Percentiles rank a stretch among this genome's conserved stretches.
Conservation (phyloP, 176 grass and related monocot genomes). For the Rhipidocladum racemiflorum region DNA sequence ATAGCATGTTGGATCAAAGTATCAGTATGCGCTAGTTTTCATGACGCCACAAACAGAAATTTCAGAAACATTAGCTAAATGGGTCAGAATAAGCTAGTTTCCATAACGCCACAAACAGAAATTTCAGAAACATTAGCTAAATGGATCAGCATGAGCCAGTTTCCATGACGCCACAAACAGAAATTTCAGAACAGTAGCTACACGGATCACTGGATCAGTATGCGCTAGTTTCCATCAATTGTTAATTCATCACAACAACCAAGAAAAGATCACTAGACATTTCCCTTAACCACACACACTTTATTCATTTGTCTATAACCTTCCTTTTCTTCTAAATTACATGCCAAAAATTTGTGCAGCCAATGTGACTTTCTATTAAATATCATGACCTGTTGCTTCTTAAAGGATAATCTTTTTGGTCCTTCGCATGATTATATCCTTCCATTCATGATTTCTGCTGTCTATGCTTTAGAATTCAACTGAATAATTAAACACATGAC, state of each 20-base stretch:
- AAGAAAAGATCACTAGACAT: neutral
- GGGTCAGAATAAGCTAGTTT: neutral
- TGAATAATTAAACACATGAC: neutral
- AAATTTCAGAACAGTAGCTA: neutral
- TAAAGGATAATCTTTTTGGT: neutral
- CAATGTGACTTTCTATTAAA: neutral
- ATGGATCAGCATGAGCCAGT: neutral
- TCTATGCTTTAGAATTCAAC: neutral
- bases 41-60: neutral
- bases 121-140: neutral
- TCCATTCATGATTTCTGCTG: neutral
- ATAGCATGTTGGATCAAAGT: neutral
- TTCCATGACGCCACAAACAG: neutral
- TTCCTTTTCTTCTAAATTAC: neutral
- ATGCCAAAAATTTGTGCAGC: neutral
- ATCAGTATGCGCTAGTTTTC: neutral
- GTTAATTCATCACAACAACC: neutral
- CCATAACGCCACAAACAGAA: neutral
- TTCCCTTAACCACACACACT: neutral
- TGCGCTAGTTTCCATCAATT: neutral
- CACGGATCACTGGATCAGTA: too few species aligned
- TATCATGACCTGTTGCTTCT: neutral
- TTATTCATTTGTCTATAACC: neutral
- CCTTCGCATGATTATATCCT: neutral
- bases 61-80: neutral